Evolutionary conservation across 2,329 filamentous ascomycete genomes (phyloP), one percentile per base, ranked within the genome.

Genomic region (Claviceps sp.): DNA sequence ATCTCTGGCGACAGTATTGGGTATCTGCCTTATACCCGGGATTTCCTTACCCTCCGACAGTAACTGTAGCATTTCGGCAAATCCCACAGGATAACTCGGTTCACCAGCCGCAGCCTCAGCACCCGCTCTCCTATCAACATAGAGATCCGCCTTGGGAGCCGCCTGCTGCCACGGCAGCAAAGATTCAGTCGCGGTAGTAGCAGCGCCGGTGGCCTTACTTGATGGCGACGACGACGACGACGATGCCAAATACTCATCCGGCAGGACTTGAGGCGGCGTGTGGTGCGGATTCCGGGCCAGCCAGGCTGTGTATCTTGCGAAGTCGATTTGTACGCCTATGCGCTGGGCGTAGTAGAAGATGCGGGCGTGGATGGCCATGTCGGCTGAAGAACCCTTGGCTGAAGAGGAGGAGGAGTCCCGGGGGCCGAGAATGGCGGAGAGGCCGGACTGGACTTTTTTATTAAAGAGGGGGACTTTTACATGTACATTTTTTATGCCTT

Each of bases 21-120:
- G 88, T 50, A 96, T 91, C 56, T 95, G 81, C 59, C 83, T 82
- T 61, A 96, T 94, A 1, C 90, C 90, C 1, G 89, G 88, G 44
- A 96, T 85, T 0, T 86, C 84, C 59, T 88, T 82, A 50, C 88
- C 88, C 30, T 81, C 83, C 24, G 87, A 86, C 51, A 96, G 86
- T 51, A 95, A 78, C 61, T 88, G 85, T 52, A 95, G 84, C 55
- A 96, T 88, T 58, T 91, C 82, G 7, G 86, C 84, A 66, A 96
- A 95, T 1, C 82, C 84, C 48, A 82, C 83, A 3, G 89, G 89
- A 60, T 95, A 95, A 1, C 80, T 78, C 40, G 88, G 85, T 46
- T 78, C 73, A 40, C 69, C 52, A 6, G 56, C 54, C 8, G 57
- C 50, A 34, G 62, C 48, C 24, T 62, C 55, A 20, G 58, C 56